Conservation (phyloP, 2,329 filamentous ascomycete genomes). For the Didymella arachidicola region DNA sequence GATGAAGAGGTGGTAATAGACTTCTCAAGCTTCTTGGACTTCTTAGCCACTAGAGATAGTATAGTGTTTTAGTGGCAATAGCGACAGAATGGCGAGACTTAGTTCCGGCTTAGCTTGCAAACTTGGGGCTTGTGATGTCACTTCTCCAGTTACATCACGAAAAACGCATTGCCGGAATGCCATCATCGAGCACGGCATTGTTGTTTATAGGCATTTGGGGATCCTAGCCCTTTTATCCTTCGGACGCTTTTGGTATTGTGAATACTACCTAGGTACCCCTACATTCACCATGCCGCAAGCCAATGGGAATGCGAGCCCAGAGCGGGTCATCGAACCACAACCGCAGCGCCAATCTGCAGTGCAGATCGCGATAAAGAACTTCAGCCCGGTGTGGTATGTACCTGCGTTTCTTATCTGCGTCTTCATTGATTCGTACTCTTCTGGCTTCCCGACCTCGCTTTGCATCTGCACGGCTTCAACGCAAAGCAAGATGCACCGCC, state of each 20-base stretch:
- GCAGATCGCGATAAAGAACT: slow-evolving; percentile 30
- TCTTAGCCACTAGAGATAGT: not conserved
- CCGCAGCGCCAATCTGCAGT: slow-evolving; percentile 21
- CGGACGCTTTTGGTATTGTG: not conserved
- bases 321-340: slow-evolving; percentile 15
- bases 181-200: slow-evolving; percentile 1
- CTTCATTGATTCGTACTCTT: not conserved
- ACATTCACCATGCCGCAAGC: slow-evolving; percentile 11
- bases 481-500: not conserved
- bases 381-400: slow-evolving; percentile 28
- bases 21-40: slow-evolving; percentile 3
- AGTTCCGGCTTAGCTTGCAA: slow-evolving; percentile 6
- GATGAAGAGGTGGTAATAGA: slow-evolving; percentile 5
- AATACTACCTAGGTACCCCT: not conserved
- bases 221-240: not conserved
- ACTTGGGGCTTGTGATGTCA: slow-evolving; percentile 15
- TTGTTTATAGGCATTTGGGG: not conserved
- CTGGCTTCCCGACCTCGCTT: not conserved
- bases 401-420: not conserved
- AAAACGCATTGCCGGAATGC: slow-evolving; percentile 1
- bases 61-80: slow-evolving; percentile 10
- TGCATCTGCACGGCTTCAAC: not conserved
- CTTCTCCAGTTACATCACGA: slow-evolving; percentile 16
- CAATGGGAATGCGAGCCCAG: slow-evolving; percentile 13
- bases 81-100: not conserved